Evolutionary conservation across 345 rosid genomes (phyloP).

Genomic region (Populus pruinosa): DNA sequence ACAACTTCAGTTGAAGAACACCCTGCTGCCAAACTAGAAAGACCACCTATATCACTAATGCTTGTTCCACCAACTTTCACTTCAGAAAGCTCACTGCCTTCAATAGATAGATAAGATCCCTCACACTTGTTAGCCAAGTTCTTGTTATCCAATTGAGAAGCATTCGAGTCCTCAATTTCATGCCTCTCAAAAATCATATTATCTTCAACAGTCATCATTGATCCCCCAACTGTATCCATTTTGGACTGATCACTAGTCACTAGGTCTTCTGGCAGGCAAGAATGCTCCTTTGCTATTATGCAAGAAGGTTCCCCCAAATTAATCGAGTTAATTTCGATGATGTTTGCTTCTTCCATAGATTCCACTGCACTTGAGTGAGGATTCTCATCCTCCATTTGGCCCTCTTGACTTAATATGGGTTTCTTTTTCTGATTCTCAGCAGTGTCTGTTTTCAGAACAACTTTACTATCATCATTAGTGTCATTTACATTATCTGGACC

Average conservation of each 20-base stretch:
- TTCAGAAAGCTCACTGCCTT: slow-evolving; percentile 23
- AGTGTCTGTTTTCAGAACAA: slow-evolving; percentile 22
- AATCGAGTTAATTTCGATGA: slow-evolving; percentile 8
- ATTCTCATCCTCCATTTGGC: slow-evolving; percentile 20
- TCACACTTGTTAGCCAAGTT: slow-evolving; percentile 22
- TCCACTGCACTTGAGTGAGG: slow-evolving; percentile 16
- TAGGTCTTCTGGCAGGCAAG: slow-evolving; percentile 26
- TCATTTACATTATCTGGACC: slow-evolving; percentile 20
- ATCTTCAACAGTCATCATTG: slow-evolving; percentile 16
- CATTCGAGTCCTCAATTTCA: slow-evolving; percentile 19
- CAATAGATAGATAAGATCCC: slow-evolving; percentile 24
- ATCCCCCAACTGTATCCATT: slow-evolving; percentile 10
- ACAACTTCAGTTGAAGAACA: slow-evolving; percentile 23
- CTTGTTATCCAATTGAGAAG: slow-evolving; percentile 19
- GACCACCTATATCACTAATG: slow-evolving; percentile 11
- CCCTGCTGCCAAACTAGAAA: slow-evolving; percentile 7
- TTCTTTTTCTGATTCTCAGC: slow-evolving; percentile 16
- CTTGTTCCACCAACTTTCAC: slow-evolving; percentile 22
- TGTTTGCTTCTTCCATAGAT: slow-evolving; percentile 27
- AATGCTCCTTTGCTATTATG: slow-evolving; percentile 22
- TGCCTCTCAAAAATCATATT: slow-evolving; percentile 17
- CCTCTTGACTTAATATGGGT: slow-evolving; percentile 14
- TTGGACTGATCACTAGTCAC: slow-evolving; percentile 20
- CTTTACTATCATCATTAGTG: slow-evolving; percentile 17
- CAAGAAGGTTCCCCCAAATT: slow-evolving; percentile 31